Percentiles rank a stretch among this genome's conserved stretches.
Conservation (phyloP, 2,329 filamentous ascomycete genomes). For the Scytalidium sp. region DNA sequence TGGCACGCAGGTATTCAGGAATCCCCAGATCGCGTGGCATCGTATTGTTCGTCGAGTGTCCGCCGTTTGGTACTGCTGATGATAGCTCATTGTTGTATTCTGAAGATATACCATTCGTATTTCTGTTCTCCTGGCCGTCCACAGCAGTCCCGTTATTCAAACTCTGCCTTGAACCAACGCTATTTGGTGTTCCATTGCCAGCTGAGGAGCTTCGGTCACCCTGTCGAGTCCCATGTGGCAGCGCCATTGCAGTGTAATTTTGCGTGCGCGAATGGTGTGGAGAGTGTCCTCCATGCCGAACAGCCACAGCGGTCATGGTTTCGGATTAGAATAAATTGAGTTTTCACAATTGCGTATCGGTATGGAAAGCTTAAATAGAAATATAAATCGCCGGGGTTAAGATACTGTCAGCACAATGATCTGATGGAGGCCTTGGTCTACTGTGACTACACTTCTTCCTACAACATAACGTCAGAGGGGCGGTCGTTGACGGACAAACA, state of each 20-base stretch:
- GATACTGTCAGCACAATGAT: no score
- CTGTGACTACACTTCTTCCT: no score
- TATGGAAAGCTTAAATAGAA: no score
- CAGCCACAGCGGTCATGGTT: constrained; percentile 31
- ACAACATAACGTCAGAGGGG: background rate
- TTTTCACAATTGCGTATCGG: no score
- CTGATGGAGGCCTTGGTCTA: no score
- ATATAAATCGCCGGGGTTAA: no score
- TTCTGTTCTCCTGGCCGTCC: constrained; percentile 12
- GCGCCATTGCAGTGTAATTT: constrained; percentile 16
- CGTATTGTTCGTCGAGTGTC: background rate
- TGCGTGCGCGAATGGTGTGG: constrained; percentile 22
- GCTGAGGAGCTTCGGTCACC: constrained; percentile 9
- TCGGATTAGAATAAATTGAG: no score
- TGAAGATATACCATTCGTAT: constrained; percentile 5
- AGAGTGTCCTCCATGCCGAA: constrained; percentile 23
- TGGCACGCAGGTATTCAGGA: background rate
- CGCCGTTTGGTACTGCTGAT: background rate
- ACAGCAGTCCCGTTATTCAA: constrained; percentile 23
- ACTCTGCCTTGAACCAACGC: constrained; percentile 16
- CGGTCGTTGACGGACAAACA: background rate
- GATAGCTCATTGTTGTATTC: constrained; percentile 8
- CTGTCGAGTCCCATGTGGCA: constrained; percentile 16
- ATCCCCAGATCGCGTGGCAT: background rate
- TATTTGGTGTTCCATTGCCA: constrained; percentile 16